Percentiles rank a stretch among this genome's conserved stretches.
phyloP scores from a whole-genome alignment of 805 yeast species.

The Isabelozyma rhagii region DNA sequence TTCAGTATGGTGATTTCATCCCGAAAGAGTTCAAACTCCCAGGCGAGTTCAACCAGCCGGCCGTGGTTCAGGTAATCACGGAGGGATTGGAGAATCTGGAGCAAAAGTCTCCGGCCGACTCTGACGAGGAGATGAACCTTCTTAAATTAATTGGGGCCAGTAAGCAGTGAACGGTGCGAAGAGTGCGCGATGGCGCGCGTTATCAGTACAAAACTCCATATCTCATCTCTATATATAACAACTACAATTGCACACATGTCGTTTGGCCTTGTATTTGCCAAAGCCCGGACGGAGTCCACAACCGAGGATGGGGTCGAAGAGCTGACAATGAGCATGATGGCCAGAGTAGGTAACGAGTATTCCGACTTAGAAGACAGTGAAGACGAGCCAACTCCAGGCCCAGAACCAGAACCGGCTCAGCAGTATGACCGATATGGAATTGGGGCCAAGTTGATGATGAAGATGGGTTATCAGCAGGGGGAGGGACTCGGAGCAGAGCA shows the following conservation, averaged over 20 bases:
- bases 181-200: neutral
- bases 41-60: slow-evolving; percentile 34
- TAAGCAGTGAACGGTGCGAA: neutral
- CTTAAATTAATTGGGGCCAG: slow-evolving; percentile 1
- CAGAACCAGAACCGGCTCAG: slow-evolving; percentile 1
- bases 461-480: slow-evolving; percentile 88
- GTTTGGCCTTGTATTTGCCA: neutral
- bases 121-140: slow-evolving; percentile 5
- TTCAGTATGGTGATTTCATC: slow-evolving; percentile 37
- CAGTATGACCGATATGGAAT: slow-evolving; percentile 57
- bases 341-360: slow-evolving; percentile 11
- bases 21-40: slow-evolving; percentile 39
- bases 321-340: slow-evolving; percentile 8
- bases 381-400: slow-evolving; percentile 1
- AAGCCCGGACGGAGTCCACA: neutral
- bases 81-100: slow-evolving; percentile 37
- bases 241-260: neutral
- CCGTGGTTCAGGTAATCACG: slow-evolving; percentile 38
- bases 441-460: slow-evolving; percentile 72
- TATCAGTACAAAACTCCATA: neutral
- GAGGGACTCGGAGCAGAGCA: slow-evolving; percentile 75
- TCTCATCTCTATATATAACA: neutral
- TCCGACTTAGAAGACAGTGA: slow-evolving; percentile 18
- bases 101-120: slow-evolving; percentile 4
- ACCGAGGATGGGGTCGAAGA: neutral